These are phyloP conservation scores for Jatropha podagrica DNA, from an alignment of 441 rosid genomes.

Conservation along the genomic window DNA sequence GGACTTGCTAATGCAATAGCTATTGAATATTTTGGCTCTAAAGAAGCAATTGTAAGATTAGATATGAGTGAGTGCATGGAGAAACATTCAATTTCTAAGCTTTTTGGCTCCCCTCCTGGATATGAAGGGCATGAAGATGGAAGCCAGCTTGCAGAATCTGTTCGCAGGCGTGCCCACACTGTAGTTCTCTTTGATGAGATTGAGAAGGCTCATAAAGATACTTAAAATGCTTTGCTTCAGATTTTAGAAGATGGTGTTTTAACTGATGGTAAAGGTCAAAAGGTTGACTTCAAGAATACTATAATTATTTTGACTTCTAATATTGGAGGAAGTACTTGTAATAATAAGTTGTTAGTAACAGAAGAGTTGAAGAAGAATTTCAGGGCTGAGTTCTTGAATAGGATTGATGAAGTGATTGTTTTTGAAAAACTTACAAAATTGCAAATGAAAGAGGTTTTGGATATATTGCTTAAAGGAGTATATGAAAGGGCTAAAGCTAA, in stretches of 20 bases:
- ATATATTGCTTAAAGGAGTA: slow-evolving; percentile 70
- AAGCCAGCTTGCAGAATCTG: neutral
- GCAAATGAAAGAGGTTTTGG: slow-evolving; percentile 68
- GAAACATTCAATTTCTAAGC: neutral
- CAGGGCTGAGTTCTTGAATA: slow-evolving; percentile 72
- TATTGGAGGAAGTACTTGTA: neutral
- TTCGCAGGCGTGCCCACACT: neutral
- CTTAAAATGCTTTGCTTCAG: neutral
- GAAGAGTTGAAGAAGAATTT: slow-evolving; percentile 71
- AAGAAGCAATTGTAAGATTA: neutral
- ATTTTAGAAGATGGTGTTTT: slow-evolving; percentile 5
- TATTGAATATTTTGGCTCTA: neutral
- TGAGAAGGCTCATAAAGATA: slow-evolving; percentile 6
- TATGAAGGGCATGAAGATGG: neutral
- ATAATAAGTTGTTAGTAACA: slow-evolving; percentile 56
- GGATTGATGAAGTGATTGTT: slow-evolving; percentile 78
- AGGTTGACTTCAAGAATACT: neutral
- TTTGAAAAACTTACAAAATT: slow-evolving; percentile 65
- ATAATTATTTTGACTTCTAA: slow-evolving; percentile 4
- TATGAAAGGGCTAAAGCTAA: slow-evolving; percentile 49
- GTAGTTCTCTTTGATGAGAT: slow-evolving; percentile 10
- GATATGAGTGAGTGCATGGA: slow-evolving; percentile 13
- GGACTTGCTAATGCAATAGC: slow-evolving; percentile 4
- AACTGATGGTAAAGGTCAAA: slow-evolving; percentile 9
- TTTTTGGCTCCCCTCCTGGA: slow-evolving; percentile 3